These are phyloP conservation scores for Monilinia fructicola DNA, from an alignment of 2,329 filamentous ascomycete genomes.

Conservation along the genomic window DNA sequence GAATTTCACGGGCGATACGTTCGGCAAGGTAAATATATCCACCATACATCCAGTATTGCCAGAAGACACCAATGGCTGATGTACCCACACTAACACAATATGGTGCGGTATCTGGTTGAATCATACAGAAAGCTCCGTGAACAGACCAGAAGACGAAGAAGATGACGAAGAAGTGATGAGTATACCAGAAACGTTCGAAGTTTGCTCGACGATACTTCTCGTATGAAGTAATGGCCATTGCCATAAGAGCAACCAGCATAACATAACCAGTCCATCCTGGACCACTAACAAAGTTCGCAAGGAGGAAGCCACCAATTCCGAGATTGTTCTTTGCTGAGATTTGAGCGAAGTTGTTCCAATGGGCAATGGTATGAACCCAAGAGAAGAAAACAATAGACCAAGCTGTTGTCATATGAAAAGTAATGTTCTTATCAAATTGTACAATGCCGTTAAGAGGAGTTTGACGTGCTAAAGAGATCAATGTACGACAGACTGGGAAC, in stretches of 20 bases:
- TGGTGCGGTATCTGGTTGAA: slow-evolving; percentile 76
- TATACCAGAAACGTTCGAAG: slow-evolving; percentile 90
- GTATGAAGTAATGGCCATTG: slow-evolving; percentile 74
- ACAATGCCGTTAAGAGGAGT: slow-evolving; percentile 84
- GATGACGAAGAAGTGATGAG: slow-evolving; percentile 81
- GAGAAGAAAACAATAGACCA: slow-evolving; percentile 90
- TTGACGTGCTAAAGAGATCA: slow-evolving; percentile 77
- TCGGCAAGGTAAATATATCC: slow-evolving; percentile 80
- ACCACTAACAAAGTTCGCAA: slow-evolving; percentile 75
- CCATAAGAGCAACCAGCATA: slow-evolving; percentile 76
- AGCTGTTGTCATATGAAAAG: slow-evolving; percentile 80
- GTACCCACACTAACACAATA: slow-evolving; percentile 70
- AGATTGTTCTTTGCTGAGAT: slow-evolving; percentile 72
- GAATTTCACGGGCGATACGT: slow-evolving; percentile 72
- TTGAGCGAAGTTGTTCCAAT: slow-evolving; percentile 84
- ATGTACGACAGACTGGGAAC: slow-evolving; percentile 78
- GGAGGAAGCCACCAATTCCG: slow-evolving; percentile 74
- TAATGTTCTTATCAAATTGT: slow-evolving; percentile 87
- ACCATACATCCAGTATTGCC: slow-evolving; percentile 87
- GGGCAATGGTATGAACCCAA: slow-evolving; percentile 81
- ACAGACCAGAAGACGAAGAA: slow-evolving; percentile 93
- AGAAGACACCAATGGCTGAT: slow-evolving; percentile 73
- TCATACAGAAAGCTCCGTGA: slow-evolving; percentile 88
- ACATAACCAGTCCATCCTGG: slow-evolving; percentile 85
- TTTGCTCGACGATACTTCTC: slow-evolving; percentile 78